phyloP scores from a whole-genome alignment of 768 basidiomycete genomes.

The Hericium erinaceus region DNA sequence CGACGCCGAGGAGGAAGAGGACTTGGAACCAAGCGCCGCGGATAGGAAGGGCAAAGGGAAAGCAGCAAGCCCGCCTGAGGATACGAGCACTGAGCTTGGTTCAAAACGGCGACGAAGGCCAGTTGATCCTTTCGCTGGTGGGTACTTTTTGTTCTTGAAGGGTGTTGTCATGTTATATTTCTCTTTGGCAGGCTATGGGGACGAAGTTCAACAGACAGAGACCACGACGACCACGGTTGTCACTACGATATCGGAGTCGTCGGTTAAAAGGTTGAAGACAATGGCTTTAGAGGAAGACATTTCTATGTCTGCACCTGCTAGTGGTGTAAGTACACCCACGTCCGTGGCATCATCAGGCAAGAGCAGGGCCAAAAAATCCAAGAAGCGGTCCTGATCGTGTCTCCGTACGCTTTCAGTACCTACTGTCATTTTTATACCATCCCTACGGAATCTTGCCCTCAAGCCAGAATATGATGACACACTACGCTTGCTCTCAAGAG shows the following conservation, averaged over 20 bases:
- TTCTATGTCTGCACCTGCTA: neutral
- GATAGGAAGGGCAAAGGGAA: slow-evolving; percentile 18
- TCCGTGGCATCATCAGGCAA: neutral
- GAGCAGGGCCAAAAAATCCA: neutral
- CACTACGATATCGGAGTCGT: no score
- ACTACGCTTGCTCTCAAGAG: no score
- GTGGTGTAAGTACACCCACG: slow-evolving; percentile 4
- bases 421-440: no score
- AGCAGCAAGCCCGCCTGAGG: slow-evolving; percentile 1
- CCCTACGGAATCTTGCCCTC: no score
- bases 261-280: no score
- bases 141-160: slow-evolving; percentile 6
- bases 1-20: slow-evolving; percentile 22
- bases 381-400: neutral
- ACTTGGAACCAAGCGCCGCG: slow-evolving; percentile 2
- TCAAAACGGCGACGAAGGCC: slow-evolving; percentile 42
- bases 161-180: neutral
- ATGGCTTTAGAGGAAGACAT: no score
- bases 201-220: slow-evolving; percentile 8
- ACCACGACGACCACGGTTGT: neutral
- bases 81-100: neutral
- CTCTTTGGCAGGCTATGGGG: slow-evolving; percentile 22
- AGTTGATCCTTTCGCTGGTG: slow-evolving; percentile 65
- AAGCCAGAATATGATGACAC: no score
- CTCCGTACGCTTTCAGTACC: no score